phyloP scores from a whole-genome alignment of 768 basidiomycete genomes.

The Auriscalpium microsporum region DNA sequence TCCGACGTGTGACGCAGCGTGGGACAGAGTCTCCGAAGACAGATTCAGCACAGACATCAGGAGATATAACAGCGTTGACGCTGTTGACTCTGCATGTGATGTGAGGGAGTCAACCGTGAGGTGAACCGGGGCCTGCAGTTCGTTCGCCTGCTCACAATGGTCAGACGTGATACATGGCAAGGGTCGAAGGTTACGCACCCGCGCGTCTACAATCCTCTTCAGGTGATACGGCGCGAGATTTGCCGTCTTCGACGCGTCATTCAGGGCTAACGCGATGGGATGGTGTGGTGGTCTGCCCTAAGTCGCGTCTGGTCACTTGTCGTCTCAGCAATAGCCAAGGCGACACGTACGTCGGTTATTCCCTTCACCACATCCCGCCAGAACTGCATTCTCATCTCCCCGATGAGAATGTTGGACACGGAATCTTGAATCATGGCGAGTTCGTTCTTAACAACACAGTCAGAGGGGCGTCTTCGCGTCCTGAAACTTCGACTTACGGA shows the following conservation, averaged over 20 bases:
- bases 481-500: slow-evolving; percentile 45
- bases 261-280: slow-evolving; percentile 69
- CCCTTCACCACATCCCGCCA: slow-evolving; percentile 76
- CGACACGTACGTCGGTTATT: slow-evolving; percentile 47
- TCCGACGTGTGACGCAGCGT: slow-evolving; percentile 79
- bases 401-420: slow-evolving; percentile 64
- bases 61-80: slow-evolving; percentile 71
- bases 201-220: slow-evolving; percentile 76
- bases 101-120: slow-evolving; percentile 60
- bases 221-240: slow-evolving; percentile 67
- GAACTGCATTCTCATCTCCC: slow-evolving; percentile 81
- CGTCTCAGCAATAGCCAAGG: not conserved
- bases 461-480: not conserved
- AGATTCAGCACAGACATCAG: slow-evolving; percentile 59
- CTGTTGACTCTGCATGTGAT: slow-evolving; percentile 71
- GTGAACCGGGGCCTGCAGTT: slow-evolving; percentile 55
- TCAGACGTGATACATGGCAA: too few species aligned
- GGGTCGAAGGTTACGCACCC: slow-evolving; percentile 37
- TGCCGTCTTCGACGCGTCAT: slow-evolving; percentile 40
- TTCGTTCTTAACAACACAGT: slow-evolving; percentile 45
- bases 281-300: slow-evolving; percentile 74
- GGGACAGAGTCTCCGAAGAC: slow-evolving; percentile 45
- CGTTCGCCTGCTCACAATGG: slow-evolving; percentile 41
- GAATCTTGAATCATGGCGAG: slow-evolving; percentile 69
- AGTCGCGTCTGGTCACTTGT: slow-evolving; percentile 15